Conservation (phyloP, 768 basidiomycete genomes). For the Cystobasidium onofrii region DNA sequence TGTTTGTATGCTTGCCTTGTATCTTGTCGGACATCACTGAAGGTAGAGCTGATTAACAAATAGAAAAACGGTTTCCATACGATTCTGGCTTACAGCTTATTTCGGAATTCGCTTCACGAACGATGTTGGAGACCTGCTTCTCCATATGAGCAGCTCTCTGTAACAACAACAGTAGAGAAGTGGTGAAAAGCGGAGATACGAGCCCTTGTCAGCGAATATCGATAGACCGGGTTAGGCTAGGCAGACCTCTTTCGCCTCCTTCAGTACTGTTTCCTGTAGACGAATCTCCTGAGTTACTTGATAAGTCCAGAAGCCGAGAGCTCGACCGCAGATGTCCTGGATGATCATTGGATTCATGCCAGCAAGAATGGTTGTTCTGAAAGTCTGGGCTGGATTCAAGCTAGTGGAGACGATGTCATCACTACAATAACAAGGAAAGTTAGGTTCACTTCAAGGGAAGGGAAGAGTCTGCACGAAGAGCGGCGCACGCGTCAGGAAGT, state of each 20-base stretch:
- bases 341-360: conserved; percentile 37
- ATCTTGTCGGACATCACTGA: conserved; percentile 23
- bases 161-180: neutral
- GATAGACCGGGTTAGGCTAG: neutral
- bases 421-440: neutral
- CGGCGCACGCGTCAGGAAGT: conserved; percentile 33
- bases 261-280: conserved; percentile 35
- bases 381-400: conserved; percentile 40
- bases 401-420: conserved; percentile 34
- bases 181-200: too few relatives aligned
- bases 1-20: neutral
- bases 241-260: conserved; percentile 34
- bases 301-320: conserved; percentile 36
- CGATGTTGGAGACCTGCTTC: conserved; percentile 30
- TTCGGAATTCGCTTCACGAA: conserved; percentile 34
- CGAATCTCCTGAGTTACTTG: conserved; percentile 35
- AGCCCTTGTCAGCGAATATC: neutral
- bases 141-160: conserved; percentile 33
- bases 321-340: conserved; percentile 38
- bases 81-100: neutral
- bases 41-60: neutral
- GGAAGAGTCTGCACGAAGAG: conserved; percentile 12
- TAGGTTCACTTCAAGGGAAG: too few relatives aligned
- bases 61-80: neutral
- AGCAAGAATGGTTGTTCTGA: conserved; percentile 39